Base-by-base conservation (phyloP, 2,329 filamentous ascomycete genomes). In the Pseudogymnoascus destructans region DNA sequence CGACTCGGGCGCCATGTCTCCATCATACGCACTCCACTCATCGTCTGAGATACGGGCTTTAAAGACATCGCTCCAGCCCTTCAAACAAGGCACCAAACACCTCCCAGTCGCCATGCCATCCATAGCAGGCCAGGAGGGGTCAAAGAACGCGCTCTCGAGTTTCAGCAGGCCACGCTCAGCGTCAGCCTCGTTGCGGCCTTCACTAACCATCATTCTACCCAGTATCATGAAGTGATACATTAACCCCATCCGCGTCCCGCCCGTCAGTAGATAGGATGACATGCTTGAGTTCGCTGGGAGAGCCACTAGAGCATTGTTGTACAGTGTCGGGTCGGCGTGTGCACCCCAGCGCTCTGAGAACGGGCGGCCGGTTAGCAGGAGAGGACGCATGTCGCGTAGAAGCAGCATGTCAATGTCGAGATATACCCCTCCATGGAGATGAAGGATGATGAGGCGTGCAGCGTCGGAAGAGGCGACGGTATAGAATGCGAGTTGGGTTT, bases 21-120 rank as follows among this genome's bases (percentile, higher is more conserved):
- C 42, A 52, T 52, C 42, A 27, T 52, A 52, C 13, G 42, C 42
- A 30, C 42, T 52, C 42, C 42, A 52, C 23, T 52, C 42, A 27
- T 52, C 42, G n/a, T 11, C 42, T 4, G 42, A 52, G 23, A 52
- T 52, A 17, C n/a, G 42, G 3, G 42, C 42, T 17, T 52, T 52
- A 52, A 52, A 52, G 42, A 52, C 21, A 52, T 52, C 42, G 7
- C 42, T 30, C 42, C 42, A 52, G 13, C 42, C 11, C 27, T n/a
- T 30, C 42, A 52, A 52, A 52, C 42, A 52, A 4, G 42, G 42
- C 8, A 52, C 42, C 42, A 52, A 27, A 9, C 42, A 52, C 8
- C 42, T 52, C n/a, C 42, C 42, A 3, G 42, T 27, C 3, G 42
- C 42, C 42, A 52, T 52, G 11, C 42, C 42, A 52, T 52, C 42